A percentile compares a stretch with the other conserved stretches of the same genome.
These are phyloP conservation scores for Pythium vanterpoolii DNA, from an alignment of 352 stramenopile species.

Conservation along the genomic window DNA sequence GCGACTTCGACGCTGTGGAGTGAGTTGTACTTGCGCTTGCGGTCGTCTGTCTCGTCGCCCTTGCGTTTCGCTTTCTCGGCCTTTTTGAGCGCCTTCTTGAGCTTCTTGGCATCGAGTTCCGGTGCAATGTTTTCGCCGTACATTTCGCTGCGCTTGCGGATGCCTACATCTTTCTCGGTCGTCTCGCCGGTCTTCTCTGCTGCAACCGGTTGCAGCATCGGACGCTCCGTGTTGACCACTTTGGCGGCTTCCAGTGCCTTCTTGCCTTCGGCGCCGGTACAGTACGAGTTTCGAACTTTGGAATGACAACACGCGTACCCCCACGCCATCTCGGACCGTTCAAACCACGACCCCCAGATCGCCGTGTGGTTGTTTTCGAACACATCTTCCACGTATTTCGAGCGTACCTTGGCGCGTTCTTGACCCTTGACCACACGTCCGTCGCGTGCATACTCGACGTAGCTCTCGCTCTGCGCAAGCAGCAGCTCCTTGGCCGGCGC, in stretches of 20 bases:
- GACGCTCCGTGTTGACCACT: constrained; percentile 38
- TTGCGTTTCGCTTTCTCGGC: constrained; percentile 66
- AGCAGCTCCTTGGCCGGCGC: constrained; percentile 76
- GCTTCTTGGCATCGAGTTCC: constrained; percentile 76
- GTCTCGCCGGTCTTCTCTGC: constrained; percentile 22
- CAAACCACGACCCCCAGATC: constrained; percentile 99
- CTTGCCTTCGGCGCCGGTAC: constrained; percentile 92
- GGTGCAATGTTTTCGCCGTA: constrained; percentile 88
- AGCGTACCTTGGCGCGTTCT: constrained; percentile 80
- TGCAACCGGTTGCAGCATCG: constrained; percentile 39
- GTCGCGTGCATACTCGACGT: constrained; percentile 93
- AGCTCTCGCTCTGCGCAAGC: constrained; percentile 88
- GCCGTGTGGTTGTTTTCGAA: constrained; percentile 95
- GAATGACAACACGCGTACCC: constrained; percentile 98
- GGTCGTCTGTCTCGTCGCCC: constrained; percentile 49
- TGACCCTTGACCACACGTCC: constrained; percentile 85
- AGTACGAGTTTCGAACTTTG: constrained; percentile 94
- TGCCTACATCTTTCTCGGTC: constrained; percentile 20
- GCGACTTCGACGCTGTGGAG: constrained; percentile 87
- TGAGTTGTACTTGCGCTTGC: constrained; percentile 95
- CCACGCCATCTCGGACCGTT: constrained; percentile 92
- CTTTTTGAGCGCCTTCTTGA: constrained; percentile 82
- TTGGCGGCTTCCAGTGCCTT: constrained; percentile 84
- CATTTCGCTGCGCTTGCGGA: constrained; percentile 75
- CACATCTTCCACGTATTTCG: constrained; percentile 98